phyloP scores from a whole-genome alignment of 2,329 filamentous ascomycete genomes.

The Clathrospora elynae region DNA sequence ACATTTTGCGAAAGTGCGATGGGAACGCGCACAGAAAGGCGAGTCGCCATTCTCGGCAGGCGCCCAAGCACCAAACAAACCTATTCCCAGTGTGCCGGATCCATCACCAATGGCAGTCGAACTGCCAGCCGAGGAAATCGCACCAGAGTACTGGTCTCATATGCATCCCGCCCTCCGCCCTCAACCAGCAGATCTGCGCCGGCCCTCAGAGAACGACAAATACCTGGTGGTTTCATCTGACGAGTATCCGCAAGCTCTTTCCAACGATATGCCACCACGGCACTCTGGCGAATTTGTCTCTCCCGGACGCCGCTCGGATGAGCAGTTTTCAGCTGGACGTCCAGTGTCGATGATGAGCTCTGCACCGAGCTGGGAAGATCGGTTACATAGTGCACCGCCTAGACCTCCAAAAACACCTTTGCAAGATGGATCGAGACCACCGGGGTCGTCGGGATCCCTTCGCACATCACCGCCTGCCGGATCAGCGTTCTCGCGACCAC shows the following conservation, averaged over 20 bases:
- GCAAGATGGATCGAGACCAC: constrained; percentile 29
- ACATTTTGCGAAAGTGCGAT: constrained; percentile 72
- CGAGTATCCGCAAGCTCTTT: constrained; percentile 62
- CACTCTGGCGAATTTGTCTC: constrained; percentile 70
- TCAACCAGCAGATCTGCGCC: constrained; percentile 45
- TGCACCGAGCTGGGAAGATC: constrained; percentile 36
- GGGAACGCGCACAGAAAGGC: constrained; percentile 56
- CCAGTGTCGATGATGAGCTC: constrained; percentile 35
- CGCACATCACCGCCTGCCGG: constrained; percentile 34
- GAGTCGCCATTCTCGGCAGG: constrained; percentile 29
- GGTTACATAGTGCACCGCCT: constrained; percentile 39
- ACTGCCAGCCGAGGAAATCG: constrained; percentile 62
- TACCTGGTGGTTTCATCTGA: constrained; percentile 61
- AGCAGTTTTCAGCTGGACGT: constrained; percentile 34
- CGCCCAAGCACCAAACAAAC: constrained; percentile 39
- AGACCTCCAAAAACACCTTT: constrained; percentile 50
- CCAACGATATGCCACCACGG: constrained; percentile 34
- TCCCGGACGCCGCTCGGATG: constrained; percentile 39
- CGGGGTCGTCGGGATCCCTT: constrained; percentile 26
- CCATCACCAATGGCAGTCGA: constrained; percentile 60
- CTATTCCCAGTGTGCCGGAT: constrained; percentile 47
- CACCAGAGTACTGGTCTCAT: constrained; percentile 40
- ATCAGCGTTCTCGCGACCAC: constrained; percentile 35
- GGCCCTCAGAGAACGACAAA: constrained; percentile 52
- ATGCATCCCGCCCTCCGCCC: constrained; percentile 32